These are phyloP conservation scores for Cephalotrichum gorgonifer DNA, from an alignment of 2,329 filamentous ascomycete genomes.

Conservation along the genomic window DNA sequence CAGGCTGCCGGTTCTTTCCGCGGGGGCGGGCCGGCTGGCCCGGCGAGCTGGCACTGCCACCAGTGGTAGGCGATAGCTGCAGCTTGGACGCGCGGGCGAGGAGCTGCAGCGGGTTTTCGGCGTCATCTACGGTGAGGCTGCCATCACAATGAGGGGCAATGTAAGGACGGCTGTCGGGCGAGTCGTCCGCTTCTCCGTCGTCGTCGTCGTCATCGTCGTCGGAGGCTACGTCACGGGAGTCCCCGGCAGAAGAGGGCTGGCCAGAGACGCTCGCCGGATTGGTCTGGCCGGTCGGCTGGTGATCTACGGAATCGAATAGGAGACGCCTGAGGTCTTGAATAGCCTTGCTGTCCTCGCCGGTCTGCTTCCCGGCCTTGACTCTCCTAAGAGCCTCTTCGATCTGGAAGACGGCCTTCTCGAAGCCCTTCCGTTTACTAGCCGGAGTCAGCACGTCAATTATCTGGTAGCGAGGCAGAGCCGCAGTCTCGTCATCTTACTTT, in stretches of 20 bases:
- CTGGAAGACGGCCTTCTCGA: conserved; percentile 65
- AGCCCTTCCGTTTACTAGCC: conserved; percentile 57
- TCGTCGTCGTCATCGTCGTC: conserved; percentile 22
- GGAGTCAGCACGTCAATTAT: conserved; percentile 8
- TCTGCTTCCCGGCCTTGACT: conserved; percentile 33
- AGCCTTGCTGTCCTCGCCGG: conserved; percentile 32
- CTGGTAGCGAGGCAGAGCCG: background rate
- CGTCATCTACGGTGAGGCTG: conserved; percentile 55
- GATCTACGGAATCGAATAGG: conserved; percentile 19
- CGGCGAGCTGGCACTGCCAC: background rate
- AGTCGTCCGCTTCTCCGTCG: conserved; percentile 19
- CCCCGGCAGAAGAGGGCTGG: conserved; percentile 13
- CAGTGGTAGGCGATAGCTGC: conserved; percentile 33
- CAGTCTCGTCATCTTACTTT: conserved; percentile 39
- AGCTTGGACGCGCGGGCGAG: conserved; percentile 64
- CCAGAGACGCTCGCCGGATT: background rate
- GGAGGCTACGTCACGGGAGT: conserved; percentile 18
- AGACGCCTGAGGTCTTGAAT: conserved; percentile 31
- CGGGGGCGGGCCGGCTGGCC: background rate
- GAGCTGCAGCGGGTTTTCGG: conserved; percentile 64
- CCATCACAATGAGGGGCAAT: conserved; percentile 27
- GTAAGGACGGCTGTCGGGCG: conserved; percentile 10
- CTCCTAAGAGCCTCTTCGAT: conserved; percentile 60
- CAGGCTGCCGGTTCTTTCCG: conserved; percentile 11
- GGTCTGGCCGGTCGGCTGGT: background rate